Evolutionary conservation across 2,329 filamentous ascomycete genomes (phyloP), one percentile per base, ranked within the genome.

Genomic region (Phaeophleospora eucalypticola): DNA sequence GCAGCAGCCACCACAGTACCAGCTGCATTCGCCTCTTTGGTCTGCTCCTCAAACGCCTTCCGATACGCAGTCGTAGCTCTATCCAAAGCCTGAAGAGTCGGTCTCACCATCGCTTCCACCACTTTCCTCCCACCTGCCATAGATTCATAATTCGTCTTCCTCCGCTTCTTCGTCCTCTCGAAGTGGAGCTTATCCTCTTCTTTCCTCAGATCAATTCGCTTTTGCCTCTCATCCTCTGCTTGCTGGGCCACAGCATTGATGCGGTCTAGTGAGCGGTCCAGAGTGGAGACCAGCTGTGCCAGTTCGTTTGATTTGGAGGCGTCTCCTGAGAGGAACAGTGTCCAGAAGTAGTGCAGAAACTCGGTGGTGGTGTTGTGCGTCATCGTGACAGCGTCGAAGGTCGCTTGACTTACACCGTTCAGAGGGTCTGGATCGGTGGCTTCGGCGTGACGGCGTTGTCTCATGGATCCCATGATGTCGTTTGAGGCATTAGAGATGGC

Each of bases 281-380:
- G 76, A 8, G 89, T 91, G 64, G 95, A 87, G 6, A 86, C 83
- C 38, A 96, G 77, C 52, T 87, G 89, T 4, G 83, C 82, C 12
- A 96, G 77, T 68, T 98, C 91, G 35, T 77, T 77, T 0, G 88
- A 87, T 27, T 88, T 83, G 3, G 60, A 56, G 49, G 88, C 84
- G 62, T 96, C 88, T 12, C 90, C 91, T 0, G 90, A 96, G 19
- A 95, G 77, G 62, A 95, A 98, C 0, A 90, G 83, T 27, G 81
- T 79, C 91, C 91, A 98, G 72, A 98, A 98, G 66, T 97, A 94
- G 59, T 91, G 87, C n/a, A 98, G 73, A 61, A 97, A 98, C 63
- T 98, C 93, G 32, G 87, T 85, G 0, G 89, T 94, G 0, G 93
- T 98, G 43, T 90, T 90, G 65, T 97, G 89, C 0, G 91, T 95